These are phyloP conservation scores for Dendryphion nanum DNA, from an alignment of 2,329 filamentous ascomycete species.

Conservation along the genomic window DNA sequence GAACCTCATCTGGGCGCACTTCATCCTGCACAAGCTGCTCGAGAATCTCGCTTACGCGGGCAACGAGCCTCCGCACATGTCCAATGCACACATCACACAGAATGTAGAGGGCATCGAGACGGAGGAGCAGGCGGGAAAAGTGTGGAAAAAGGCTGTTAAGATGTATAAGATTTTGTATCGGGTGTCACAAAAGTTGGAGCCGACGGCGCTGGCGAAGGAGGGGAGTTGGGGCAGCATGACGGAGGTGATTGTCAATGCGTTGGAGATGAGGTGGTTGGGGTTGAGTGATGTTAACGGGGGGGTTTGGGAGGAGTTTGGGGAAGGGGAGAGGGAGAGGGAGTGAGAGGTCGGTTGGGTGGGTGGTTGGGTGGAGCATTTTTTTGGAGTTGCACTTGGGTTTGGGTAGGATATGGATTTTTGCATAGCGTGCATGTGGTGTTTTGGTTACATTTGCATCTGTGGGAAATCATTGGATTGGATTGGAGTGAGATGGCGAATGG, in stretches of 20 bases:
- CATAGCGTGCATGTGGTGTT: not conserved
- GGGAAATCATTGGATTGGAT: too few relatives aligned
- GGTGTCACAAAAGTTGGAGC: slow-evolving; percentile 41
- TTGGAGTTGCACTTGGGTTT: not conserved
- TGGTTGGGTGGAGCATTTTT: not conserved
- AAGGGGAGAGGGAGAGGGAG: not conserved
- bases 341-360: not conserved
- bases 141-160: slow-evolving; percentile 36
- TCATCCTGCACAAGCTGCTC: slow-evolving; percentile 58
- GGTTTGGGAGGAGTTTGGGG: not conserved
- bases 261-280: slow-evolving; percentile 35
- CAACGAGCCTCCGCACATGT: slow-evolving; percentile 17
- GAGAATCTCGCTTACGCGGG: slow-evolving; percentile 31
- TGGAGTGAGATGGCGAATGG: too few relatives aligned
- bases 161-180: slow-evolving; percentile 38
- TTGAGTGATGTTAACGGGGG: slow-evolving; percentile 26
- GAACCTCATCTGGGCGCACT: slow-evolving; percentile 64
- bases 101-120: slow-evolving; percentile 11
- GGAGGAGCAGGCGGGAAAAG: slow-evolving; percentile 16
- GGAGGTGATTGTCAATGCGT: slow-evolving; percentile 33
- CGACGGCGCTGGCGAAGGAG: slow-evolving; percentile 26
- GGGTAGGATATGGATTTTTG: not conserved
- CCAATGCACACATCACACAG: slow-evolving; percentile 12
- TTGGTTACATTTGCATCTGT: too few relatives aligned
- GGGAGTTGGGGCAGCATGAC: slow-evolving; percentile 26